phyloP scores from a whole-genome alignment of 805 yeast species.

The Danielia oregonensis region DNA sequence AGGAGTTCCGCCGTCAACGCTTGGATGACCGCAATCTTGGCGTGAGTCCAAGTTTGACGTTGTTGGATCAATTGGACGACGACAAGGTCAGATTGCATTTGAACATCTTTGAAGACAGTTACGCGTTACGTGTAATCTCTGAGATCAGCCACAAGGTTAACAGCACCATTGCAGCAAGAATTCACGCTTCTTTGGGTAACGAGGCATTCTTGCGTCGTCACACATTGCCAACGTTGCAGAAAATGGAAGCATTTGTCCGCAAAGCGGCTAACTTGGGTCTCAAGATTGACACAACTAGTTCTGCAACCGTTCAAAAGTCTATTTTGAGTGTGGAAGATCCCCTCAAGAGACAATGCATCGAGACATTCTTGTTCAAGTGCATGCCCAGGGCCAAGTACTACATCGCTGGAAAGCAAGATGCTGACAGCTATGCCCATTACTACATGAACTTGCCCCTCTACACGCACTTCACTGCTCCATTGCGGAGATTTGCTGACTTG shows the following conservation, averaged over 20 bases:
- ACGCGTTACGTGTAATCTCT: conserved; percentile 55
- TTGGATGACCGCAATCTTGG: conserved; percentile 47
- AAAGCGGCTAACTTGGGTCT: conserved; percentile 65
- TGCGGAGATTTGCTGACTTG: conserved; percentile 87
- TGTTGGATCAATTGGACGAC: conserved; percentile 81
- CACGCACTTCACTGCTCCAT: conserved; percentile 91
- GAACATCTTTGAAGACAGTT: conserved; percentile 64
- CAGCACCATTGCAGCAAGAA: conserved; percentile 76
- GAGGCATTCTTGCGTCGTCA: conserved; percentile 84
- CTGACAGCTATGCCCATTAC: conserved; percentile 75
- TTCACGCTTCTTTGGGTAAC: conserved; percentile 75
- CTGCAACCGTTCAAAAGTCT: conserved; percentile 70
- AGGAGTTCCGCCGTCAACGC: conserved; percentile 68
- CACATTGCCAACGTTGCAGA: conserved; percentile 74
- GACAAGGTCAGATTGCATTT: conserved; percentile 70
- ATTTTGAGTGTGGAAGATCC: conserved; percentile 61
- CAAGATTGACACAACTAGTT: conserved; percentile 66
- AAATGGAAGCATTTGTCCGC: conserved; percentile 73
- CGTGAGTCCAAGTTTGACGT: conserved; percentile 51
- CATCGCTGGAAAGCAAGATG: conserved; percentile 82
- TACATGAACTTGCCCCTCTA: conserved; percentile 79
- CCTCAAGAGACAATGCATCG: conserved; percentile 66
- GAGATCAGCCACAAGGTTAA: conserved; percentile 83
- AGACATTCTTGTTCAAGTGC: conserved; percentile 74
- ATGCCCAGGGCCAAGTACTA: conserved; percentile 84